phyloP scores from a whole-genome alignment of 805 yeast species.

The Priceomyces melissophilus region DNA sequence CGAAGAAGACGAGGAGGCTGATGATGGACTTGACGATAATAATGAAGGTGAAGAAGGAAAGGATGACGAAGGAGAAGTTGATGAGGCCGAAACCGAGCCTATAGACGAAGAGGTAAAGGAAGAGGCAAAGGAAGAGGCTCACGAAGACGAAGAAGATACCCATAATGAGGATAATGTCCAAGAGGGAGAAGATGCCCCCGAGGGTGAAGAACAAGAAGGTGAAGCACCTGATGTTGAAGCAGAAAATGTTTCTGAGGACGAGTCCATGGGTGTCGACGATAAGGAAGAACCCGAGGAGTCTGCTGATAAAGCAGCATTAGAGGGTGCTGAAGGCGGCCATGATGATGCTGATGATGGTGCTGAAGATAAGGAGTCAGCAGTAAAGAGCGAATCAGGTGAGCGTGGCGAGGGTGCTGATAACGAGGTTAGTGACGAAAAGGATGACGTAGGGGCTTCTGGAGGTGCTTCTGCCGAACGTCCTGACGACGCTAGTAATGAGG shows the following conservation, averaged over 20 bases:
- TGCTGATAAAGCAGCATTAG: slow-evolving; percentile 37
- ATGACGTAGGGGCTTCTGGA: slow-evolving; percentile 69
- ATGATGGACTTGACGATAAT: slow-evolving; percentile 22
- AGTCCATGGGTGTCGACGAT: slow-evolving; percentile 23
- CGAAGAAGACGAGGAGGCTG: slow-evolving; percentile 24
- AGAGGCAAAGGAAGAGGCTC: slow-evolving; percentile 21
- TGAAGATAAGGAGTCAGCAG: slow-evolving; percentile 55
- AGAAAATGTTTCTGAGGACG: slow-evolving; percentile 34
- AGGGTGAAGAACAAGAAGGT: slow-evolving; percentile 16
- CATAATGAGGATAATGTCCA: slow-evolving; percentile 17
- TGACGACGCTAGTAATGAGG: slow-evolving; percentile 27
- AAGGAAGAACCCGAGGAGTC: slow-evolving; percentile 34
- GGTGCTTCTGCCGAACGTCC: slow-evolving; percentile 37
- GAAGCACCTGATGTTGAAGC: slow-evolving; percentile 26
- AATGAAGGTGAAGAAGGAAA: slow-evolving; percentile 31
- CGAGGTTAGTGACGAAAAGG: slow-evolving; percentile 53
- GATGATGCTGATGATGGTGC: slow-evolving; percentile 41
- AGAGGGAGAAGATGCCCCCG: slow-evolving; percentile 21
- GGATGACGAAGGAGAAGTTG: slow-evolving; percentile 30
- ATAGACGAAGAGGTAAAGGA: slow-evolving; percentile 15
- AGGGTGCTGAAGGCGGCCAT: slow-evolving; percentile 55
- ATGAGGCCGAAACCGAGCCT: slow-evolving; percentile 26
- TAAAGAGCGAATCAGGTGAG: slow-evolving; percentile 58
- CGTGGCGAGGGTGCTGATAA: slow-evolving; percentile 61
- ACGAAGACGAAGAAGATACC: slow-evolving; percentile 28